A percentile compares a stretch with the other conserved stretches of the same genome.
These are phyloP conservation scores for Ulota crispa DNA, from an alignment of 225 moss, liverwort and hornwort genomes.

Conservation along the genomic window DNA sequence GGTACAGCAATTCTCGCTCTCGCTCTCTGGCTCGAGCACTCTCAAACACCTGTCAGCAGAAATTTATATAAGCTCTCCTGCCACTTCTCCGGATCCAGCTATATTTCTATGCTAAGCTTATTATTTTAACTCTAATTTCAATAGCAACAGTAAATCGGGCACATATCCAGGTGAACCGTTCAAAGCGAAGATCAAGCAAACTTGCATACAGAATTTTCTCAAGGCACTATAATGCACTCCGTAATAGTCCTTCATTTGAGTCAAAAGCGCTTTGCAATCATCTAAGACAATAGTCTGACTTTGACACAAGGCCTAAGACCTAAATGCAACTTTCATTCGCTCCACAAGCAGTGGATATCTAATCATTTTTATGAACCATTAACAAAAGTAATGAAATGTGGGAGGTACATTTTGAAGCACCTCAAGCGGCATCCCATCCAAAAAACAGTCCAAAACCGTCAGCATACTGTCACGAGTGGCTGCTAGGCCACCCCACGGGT, in stretches of 20 bases:
- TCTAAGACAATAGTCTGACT: background rate
- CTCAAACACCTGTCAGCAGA: constrained; percentile 86
- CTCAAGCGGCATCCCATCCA: constrained; percentile 99
- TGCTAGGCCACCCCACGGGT: constrained; percentile 98
- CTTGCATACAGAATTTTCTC: background rate
- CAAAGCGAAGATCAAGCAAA: background rate
- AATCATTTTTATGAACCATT: constrained; percentile 12
- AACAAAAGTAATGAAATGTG: constrained; percentile 43
- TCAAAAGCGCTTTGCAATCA: background rate
- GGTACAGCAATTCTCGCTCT: constrained; percentile 94
- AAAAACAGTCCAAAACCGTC: constrained; percentile 96
- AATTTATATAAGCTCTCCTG: constrained; percentile 25
- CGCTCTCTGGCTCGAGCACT: constrained; percentile 98
- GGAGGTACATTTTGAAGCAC: constrained; percentile 96
- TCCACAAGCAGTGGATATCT: constrained; percentile 14
- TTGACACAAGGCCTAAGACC: background rate
- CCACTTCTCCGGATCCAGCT: constrained; percentile 12
- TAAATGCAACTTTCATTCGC: constrained; percentile 14
- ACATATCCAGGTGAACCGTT: constrained; percentile 15
- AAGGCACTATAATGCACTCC: constrained; percentile 6
- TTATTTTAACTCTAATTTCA: background rate
- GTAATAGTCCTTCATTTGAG: background rate
- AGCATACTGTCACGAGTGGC: constrained; percentile 99
- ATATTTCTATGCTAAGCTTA: constrained; percentile 4
- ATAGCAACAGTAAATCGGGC: background rate